These are phyloP conservation scores for Lunularia cruciata DNA, from an alignment of 225 moss, liverwort and hornwort genomes.

Conservation along the genomic window DNA sequence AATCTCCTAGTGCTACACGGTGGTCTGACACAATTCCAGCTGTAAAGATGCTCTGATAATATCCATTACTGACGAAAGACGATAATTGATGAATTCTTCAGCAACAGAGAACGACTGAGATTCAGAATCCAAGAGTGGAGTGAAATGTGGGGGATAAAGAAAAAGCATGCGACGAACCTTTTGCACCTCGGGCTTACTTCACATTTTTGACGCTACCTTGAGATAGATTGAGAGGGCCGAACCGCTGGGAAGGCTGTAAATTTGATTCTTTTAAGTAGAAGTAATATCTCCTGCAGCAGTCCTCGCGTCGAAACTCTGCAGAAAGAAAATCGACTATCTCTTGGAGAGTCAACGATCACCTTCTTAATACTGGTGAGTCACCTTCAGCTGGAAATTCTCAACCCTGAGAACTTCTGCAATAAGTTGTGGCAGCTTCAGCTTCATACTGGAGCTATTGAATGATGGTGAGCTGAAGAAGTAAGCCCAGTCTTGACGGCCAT, in stretches of 20 bases:
- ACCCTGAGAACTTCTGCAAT: background rate
- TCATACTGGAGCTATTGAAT: background rate
- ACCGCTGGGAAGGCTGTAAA: background rate
- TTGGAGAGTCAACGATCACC: no score
- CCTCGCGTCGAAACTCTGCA: no score
- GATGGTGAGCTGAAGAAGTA: background rate
- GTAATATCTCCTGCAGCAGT: no score
- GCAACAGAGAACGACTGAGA: background rate
- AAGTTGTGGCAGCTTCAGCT: background rate
- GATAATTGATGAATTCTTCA: background rate
- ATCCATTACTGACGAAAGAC: background rate
- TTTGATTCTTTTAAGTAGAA: no score
- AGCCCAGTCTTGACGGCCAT: background rate
- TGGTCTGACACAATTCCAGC: constrained; percentile 17
- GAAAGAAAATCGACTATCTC: no score
- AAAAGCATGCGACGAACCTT: constrained; percentile 1
- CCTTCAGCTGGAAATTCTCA: background rate
- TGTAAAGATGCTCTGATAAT: background rate
- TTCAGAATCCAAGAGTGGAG: background rate
- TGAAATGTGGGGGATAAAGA: background rate
- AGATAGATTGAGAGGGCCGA: background rate
- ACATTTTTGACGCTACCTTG: background rate
- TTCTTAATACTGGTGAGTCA: background rate
- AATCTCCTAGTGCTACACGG: no score
- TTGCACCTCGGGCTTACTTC: background rate